A percentile compares a stretch with the other conserved stretches of the same genome.
These are phyloP conservation scores for Plectosphaerella plurivora DNA, from an alignment of 2,329 filamentous ascomycete species.

Conservation along the genomic window DNA sequence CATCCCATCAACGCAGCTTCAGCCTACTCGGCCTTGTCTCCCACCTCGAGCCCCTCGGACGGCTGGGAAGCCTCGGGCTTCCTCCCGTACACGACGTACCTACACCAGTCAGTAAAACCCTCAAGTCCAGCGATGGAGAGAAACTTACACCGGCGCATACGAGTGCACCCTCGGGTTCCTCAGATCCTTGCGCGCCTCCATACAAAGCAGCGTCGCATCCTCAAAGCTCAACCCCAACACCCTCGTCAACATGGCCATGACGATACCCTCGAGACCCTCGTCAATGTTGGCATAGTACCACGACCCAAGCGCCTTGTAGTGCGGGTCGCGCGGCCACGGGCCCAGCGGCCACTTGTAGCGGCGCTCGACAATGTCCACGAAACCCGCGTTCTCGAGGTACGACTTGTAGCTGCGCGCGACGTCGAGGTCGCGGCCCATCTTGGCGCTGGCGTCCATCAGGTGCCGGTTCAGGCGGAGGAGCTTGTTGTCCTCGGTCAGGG, in stretches of 20 bases:
- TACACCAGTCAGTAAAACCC: too few relatives aligned
- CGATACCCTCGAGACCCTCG: constrained; percentile 25
- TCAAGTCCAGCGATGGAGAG: too few relatives aligned
- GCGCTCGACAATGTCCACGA: constrained; percentile 23
- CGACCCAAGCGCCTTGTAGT: constrained; percentile 28
- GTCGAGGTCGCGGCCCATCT: constrained; percentile 21
- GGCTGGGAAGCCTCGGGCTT: too few relatives aligned
- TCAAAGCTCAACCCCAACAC: constrained; percentile 16
- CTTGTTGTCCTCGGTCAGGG: constrained; percentile 7
- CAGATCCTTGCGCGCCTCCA: constrained; percentile 17
- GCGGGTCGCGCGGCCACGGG: constrained; percentile 27
- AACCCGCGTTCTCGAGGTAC: constrained; percentile 23
- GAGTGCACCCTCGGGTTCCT: constrained; percentile 18
- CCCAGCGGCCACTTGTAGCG: constrained; percentile 29
- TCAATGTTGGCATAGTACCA: constrained; percentile 23
- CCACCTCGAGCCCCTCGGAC: too few relatives aligned
- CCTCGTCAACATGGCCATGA: constrained; percentile 25
- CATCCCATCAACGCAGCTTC: too few relatives aligned
- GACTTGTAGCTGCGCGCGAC: constrained; percentile 20
- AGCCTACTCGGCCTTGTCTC: too few relatives aligned
- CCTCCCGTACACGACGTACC: constrained; percentile 1
- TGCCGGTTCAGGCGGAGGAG: constrained; percentile 21
- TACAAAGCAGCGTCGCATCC: constrained; percentile 18
- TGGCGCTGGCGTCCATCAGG: too few relatives aligned
- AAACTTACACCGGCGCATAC: constrained; percentile 19